Percentiles rank a stretch among this genome's conserved stretches.
Conservation (phyloP, 768 basidiomycete species). For the Porpolomopsis calyptriformis region DNA sequence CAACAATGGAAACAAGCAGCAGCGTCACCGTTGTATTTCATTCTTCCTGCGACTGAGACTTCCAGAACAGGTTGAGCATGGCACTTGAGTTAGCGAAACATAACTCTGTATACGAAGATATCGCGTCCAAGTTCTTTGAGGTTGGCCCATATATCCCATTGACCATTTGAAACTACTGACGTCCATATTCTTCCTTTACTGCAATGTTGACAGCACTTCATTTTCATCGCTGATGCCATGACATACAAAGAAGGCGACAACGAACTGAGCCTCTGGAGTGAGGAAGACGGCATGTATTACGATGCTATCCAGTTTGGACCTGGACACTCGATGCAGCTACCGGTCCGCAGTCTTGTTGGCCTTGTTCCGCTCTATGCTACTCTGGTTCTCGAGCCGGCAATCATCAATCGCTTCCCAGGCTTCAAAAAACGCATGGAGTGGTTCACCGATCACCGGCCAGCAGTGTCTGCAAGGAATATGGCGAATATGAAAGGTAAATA, state of each 20-base stretch:
- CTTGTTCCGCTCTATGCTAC: conserved; percentile 95
- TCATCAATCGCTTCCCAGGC: conserved; percentile 86
- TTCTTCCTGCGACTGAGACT: conserved; percentile 5
- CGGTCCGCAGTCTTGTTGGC: conserved; percentile 92
- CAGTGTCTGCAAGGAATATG: conserved; percentile 82
- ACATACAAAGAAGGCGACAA: conserved; percentile 75
- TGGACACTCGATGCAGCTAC: conserved; percentile 77
- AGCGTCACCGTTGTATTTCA: no score
- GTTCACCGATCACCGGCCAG: conserved; percentile 92
- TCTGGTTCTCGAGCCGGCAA: conserved; percentile 81
- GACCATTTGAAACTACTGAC: not conserved
- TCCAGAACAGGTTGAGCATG: conserved; percentile 70
- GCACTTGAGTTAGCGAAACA: conserved; percentile 97
- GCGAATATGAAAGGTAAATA: conserved; percentile 82
- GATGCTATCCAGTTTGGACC: conserved; percentile 89
- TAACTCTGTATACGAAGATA: conserved; percentile 96
- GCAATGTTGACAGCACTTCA: conserved; percentile 63
- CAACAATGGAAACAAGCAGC: no score
- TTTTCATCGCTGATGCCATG: conserved; percentile 99
- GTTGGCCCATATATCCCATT: conserved; percentile 20
- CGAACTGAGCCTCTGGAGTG: conserved; percentile 86
- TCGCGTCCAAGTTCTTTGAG: conserved; percentile 97
- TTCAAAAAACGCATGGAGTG: conserved; percentile 99
- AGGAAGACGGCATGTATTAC: conserved; percentile 96
- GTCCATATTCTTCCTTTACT: not conserved